Evolutionary conservation across 306 rosid species (phyloP).

Genomic region (Mimosa bimucronata): DNA sequence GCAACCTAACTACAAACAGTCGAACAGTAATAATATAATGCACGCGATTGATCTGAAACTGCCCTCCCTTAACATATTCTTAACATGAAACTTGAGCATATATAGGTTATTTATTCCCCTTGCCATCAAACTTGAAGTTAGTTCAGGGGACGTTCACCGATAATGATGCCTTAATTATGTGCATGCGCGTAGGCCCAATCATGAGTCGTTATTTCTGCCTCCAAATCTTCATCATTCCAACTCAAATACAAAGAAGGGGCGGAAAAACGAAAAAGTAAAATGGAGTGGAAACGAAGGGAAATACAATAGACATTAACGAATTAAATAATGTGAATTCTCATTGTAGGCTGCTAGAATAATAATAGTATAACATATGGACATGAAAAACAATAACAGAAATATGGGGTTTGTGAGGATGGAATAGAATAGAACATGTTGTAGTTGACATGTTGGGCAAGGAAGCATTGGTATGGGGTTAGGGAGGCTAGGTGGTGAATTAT

Average conservation of each 20-base stretch:
- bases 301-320: not conserved
- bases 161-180: not conserved
- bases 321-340: not conserved
- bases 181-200: conserved; percentile 2
- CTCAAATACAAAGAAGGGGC: not conserved
- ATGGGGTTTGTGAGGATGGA: not conserved
- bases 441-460: conserved; percentile 17
- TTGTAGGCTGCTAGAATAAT: not conserved
- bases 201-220: not conserved
- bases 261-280: not conserved
- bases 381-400: not conserved
- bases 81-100: not conserved
- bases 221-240: not conserved
- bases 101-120: not conserved
- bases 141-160: not conserved
- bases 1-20: not conserved
- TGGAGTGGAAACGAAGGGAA: not conserved
- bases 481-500: not conserved
- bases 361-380: not conserved
- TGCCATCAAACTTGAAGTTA: not conserved
- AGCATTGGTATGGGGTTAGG: not conserved
- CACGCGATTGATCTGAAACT: not conserved
- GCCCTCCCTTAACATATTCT: too few species aligned
- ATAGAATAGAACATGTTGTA: conserved; percentile 9
- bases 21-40: too few species aligned